Evolutionary conservation across 2,329 filamentous ascomycete species (phyloP).

Genomic region (Orbilia quercus): DNA sequence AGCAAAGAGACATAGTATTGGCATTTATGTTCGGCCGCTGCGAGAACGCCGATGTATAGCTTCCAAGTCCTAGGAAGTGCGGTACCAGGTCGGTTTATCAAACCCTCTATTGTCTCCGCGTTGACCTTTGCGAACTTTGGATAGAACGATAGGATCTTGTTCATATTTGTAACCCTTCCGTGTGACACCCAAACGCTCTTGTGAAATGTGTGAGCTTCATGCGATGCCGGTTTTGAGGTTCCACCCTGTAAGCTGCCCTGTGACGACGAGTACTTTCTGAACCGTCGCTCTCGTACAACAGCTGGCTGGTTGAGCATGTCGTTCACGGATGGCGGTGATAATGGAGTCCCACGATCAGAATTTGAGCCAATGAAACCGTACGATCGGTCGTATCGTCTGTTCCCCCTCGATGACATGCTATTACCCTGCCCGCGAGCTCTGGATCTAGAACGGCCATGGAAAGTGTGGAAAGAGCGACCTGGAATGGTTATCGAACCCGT

Average conservation of each 20-base stretch:
- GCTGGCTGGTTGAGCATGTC: slow-evolving; percentile 40
- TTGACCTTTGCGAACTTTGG: slow-evolving; percentile 57
- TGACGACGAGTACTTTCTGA: slow-evolving; percentile 49
- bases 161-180: slow-evolving; percentile 58
- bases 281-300: slow-evolving; percentile 37
- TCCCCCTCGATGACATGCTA: slow-evolving; percentile 49
- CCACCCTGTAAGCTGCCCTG: slow-evolving; percentile 44
- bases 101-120: slow-evolving; percentile 57
- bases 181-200: slow-evolving; percentile 56
- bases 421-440: slow-evolving; percentile 45
- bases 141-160: slow-evolving; percentile 59
- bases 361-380: slow-evolving; percentile 43
- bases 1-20: slow-evolving; percentile 59
- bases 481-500: slow-evolving; percentile 47
- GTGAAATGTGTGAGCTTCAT: slow-evolving; percentile 51
- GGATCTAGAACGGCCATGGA: slow-evolving; percentile 49
- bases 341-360: slow-evolving; percentile 48
- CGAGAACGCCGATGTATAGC: slow-evolving; percentile 59
- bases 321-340: slow-evolving; percentile 49
- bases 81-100: slow-evolving; percentile 57
- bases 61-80: slow-evolving; percentile 58
- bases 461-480: slow-evolving; percentile 47
- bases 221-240: slow-evolving; percentile 36
- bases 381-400: slow-evolving; percentile 42
- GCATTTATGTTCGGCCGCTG: slow-evolving; percentile 58